Conservation (phyloP, 2,329 filamentous ascomycete species). For the Nothopassalora personata region DNA sequence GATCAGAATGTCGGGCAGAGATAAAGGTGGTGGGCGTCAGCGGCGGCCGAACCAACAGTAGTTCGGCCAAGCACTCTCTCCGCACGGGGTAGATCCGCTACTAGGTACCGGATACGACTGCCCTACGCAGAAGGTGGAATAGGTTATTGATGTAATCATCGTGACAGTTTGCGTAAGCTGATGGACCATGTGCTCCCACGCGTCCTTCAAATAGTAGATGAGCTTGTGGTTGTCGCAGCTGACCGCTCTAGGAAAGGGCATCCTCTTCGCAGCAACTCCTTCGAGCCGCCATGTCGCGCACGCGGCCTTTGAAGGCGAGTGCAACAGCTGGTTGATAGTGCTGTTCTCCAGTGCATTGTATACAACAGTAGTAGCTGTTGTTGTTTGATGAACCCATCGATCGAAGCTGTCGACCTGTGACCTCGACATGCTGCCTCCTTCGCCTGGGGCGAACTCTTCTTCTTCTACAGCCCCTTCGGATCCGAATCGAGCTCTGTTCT, state of each 20-base stretch:
- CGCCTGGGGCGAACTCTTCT: neutral
- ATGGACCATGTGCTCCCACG: neutral
- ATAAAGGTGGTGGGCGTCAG: neutral
- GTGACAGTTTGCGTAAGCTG: neutral
- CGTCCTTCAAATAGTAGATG: neutral
- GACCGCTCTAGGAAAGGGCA: too few species aligned
- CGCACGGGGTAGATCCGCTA: constrained; percentile 3
- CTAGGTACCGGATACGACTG: constrained; percentile 4
- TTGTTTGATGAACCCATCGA: neutral
- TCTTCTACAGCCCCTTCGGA: neutral
- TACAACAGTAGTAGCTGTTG: neutral
- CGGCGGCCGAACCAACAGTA: neutral
- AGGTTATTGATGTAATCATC: neutral
- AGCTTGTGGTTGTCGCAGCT: too few species aligned
- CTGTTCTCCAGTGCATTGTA: neutral
- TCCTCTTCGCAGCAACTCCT: neutral
- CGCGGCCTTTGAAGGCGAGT: neutral
- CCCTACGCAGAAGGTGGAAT: constrained; percentile 3
- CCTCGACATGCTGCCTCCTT: neutral
- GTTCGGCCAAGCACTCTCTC: constrained; percentile 7
- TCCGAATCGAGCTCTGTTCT: too few species aligned
- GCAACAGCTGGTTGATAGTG: neutral
- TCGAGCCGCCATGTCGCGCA: neutral
- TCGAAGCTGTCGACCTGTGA: neutral
- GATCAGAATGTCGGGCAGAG: neutral